Conservation (phyloP, 23 red algal species). For the Gracilaria domingensis region DNA sequence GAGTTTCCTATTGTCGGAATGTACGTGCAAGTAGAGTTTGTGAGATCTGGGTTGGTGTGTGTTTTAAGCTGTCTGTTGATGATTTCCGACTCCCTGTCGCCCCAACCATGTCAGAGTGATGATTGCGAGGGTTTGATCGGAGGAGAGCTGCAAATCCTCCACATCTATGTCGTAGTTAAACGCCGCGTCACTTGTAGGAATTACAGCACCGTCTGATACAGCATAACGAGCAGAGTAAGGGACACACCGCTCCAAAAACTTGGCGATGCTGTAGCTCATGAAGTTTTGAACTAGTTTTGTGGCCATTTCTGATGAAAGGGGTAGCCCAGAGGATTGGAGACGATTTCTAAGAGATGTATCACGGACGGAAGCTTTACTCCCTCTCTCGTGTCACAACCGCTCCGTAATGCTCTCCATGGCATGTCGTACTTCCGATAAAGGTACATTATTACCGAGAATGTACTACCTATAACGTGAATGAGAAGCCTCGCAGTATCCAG, state of each 20-base stretch:
- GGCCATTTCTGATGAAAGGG: not conserved
- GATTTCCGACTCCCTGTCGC: no score
- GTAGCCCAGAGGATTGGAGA: not conserved
- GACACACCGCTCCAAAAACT: not conserved
- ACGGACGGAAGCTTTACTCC: not conserved
- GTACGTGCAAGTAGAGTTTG: not conserved
- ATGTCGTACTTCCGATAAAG: not conserved
- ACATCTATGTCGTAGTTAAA: not conserved
- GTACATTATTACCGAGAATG: not conserved
- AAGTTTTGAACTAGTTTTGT: not conserved
- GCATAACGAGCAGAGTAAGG: not conserved
- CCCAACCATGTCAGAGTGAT: not conserved
- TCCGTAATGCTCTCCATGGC: not conserved
- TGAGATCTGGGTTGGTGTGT: no score
- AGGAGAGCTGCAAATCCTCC: not conserved
- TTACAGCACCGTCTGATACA: not conserved
- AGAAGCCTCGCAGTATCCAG: conserved; percentile 3
- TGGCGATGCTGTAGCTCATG: not conserved
- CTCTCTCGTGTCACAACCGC: not conserved
- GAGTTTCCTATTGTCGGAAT: not conserved
- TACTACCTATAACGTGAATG: not conserved
- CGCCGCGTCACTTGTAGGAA: not conserved
- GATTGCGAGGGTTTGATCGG: not conserved
- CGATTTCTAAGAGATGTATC: not conserved
- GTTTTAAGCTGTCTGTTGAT: no score